Base-by-base conservation (phyloP, 1,284 basidiomycete genomes). In the Tausonia pullulans region DNA sequence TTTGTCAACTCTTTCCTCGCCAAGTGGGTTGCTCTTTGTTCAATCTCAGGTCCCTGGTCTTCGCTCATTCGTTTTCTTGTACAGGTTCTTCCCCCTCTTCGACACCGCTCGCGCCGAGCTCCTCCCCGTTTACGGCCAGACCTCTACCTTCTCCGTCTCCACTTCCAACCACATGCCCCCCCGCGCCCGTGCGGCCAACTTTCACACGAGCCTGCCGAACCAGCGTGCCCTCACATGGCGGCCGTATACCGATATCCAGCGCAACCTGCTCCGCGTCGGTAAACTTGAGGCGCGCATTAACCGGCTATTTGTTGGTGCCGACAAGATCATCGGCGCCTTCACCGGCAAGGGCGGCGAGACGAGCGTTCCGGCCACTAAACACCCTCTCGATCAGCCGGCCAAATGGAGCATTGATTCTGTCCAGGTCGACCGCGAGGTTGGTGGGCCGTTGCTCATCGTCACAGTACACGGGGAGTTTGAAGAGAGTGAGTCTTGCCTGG, bases 321-420 rank as follows among this genome's bases (percentile, higher is more conserved):
- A 87, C 64, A 80, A 81, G 5, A 84, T 85, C 56, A 77, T 90
- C 39, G 81, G 82, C 58, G 81, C 83, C 16, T 66, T 62, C 9
- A 65, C 16, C 68, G 70, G 54, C 57, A 75, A 41, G 39, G 67
- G 8, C 61, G 61, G 41, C 75, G 72, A 88, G 64, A 75, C 77
- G 48, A 78, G 78, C 46, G 78, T 98, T 58, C 94, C 94, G 0
- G 77, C 76, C 63, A 96, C 92, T 4, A 83, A 80, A 69, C 95
- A 98, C 73, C 96, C 73, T 72, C 80, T 74, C 80, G 83, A 67
- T 75, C 78, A 80, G 5, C 80, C 87, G 0, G 84, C 86, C 70
- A 92, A 89, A 74, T 98, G 97, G 75, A 85, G 85, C 68, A 82
- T 97, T 49, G 95, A 98, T 73, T 84, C 88, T 0, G 95, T 90